Conservation (phyloP, 768 basidiomycete species). For the Tylopilus felleus region DNA sequence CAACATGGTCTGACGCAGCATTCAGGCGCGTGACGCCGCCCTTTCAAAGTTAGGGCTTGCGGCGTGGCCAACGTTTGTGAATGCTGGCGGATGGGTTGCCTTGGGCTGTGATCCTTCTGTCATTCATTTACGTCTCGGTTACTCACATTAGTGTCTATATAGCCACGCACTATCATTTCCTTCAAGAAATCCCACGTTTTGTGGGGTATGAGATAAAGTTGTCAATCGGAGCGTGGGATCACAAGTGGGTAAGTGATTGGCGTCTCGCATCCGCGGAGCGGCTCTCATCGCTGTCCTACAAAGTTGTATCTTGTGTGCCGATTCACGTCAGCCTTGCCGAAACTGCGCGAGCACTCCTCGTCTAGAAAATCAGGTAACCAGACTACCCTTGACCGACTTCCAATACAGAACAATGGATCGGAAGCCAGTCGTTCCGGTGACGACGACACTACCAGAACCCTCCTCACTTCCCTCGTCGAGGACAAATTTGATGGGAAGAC, state of each 20-base stretch:
- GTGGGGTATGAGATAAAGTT: conserved; percentile 12
- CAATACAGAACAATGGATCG: not conserved
- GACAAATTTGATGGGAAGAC: conserved; percentile 39
- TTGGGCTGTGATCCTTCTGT: conserved; percentile 1
- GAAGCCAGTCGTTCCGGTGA: not conserved
- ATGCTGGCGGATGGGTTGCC: conserved; percentile 5
- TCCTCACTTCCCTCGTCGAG: not conserved
- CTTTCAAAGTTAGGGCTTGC: conserved; percentile 7
- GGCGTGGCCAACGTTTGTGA: conserved; percentile 14
- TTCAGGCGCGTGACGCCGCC: conserved; percentile 15
- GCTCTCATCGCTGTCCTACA: not conserved
- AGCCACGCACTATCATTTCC: conserved; percentile 17
- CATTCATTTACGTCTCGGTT: not conserved
- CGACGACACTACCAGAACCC: not conserved
- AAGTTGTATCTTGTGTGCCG: conserved; percentile 18
- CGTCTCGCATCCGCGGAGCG: not conserved
- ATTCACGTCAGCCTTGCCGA: conserved; percentile 6
- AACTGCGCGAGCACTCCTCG: not conserved
- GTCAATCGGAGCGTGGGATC: conserved; percentile 17
- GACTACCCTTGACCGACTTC: not conserved
- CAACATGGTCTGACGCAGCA: not conserved
- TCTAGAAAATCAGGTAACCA: not conserved
- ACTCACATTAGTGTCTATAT: not conserved
- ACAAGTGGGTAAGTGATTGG: conserved; percentile 14
- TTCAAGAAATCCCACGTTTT: conserved; percentile 17